phyloP scores from a whole-genome alignment of 1,284 basidiomycete genomes.

The Apiotrichum sp. region DNA sequence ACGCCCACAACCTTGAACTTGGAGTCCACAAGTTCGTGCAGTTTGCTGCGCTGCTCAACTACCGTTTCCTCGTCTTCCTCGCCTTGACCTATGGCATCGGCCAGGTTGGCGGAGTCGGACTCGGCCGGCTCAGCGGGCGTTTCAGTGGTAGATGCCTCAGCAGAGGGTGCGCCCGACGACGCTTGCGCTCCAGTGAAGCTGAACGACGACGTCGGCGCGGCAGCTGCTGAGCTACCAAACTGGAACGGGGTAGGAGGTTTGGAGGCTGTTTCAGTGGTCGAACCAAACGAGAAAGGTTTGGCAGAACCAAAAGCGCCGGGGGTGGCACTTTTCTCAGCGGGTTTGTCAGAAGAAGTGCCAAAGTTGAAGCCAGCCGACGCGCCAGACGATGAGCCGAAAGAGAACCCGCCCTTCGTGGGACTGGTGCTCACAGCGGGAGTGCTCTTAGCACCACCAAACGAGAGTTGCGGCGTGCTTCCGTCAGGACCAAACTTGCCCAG shows the following conservation, averaged over 20 bases:
- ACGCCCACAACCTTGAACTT: constrained; percentile 41
- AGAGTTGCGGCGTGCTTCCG: constrained; percentile 30
- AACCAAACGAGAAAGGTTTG: constrained; percentile 28
- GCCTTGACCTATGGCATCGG: constrained; percentile 37
- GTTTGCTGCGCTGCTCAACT: constrained; percentile 58
- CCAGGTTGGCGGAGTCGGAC: constrained; percentile 28
- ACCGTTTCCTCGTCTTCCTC: constrained; percentile 74
- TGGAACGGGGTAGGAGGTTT: constrained; percentile 32
- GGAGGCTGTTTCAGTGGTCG: constrained; percentile 20
- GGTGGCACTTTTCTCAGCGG: not conserved
- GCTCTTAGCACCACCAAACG: constrained; percentile 32
- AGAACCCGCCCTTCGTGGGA: constrained; percentile 14
- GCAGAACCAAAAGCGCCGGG: constrained; percentile 22
- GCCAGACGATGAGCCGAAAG: constrained; percentile 13
- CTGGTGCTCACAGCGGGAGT: constrained; percentile 12
- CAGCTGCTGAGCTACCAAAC: constrained; percentile 10
- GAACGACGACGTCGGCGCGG: constrained; percentile 15
- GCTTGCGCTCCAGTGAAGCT: constrained; percentile 12
- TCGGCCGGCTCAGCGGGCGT: constrained; percentile 18
- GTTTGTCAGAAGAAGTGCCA: constrained; percentile 8
- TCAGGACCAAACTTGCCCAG: constrained; percentile 41
- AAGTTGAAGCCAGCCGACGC: constrained; percentile 9
- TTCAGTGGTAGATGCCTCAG: not conserved
- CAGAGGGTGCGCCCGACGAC: constrained; percentile 12
- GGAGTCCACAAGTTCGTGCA: constrained; percentile 55